phyloP scores from a whole-genome alignment of 352 stramenopile genomes.

The Globisporangium alternatum region DNA sequence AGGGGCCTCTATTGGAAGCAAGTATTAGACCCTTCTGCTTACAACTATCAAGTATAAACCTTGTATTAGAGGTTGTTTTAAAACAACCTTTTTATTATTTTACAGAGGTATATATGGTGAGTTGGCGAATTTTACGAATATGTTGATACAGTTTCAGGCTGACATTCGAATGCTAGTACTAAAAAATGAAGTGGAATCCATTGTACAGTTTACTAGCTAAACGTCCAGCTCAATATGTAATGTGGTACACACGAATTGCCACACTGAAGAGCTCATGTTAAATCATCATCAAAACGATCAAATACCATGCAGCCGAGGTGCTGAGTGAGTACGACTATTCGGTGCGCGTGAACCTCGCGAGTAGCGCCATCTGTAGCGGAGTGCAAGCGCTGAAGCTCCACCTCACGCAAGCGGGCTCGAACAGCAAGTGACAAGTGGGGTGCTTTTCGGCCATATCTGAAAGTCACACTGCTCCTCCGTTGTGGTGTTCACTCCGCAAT shows the following conservation, averaged over 20 bases:
- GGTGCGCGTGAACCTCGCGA: conserved; percentile 59
- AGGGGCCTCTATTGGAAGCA: conserved; percentile 1
- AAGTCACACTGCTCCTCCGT: neutral
- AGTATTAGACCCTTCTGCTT: neutral
- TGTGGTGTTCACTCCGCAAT: too few relatives aligned
- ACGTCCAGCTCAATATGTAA: too few relatives aligned
- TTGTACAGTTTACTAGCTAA: too few relatives aligned
- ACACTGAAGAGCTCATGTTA: neutral
- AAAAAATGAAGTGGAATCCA: too few relatives aligned
- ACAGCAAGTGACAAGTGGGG: conserved; percentile 35
- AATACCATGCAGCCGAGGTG: conserved; percentile 19
- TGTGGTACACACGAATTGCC: neutral
- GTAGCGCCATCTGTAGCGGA: conserved; percentile 48
- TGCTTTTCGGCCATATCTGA: conserved; percentile 1
- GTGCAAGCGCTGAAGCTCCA: conserved; percentile 55
- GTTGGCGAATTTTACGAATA: too few relatives aligned
- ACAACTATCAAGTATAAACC: neutral
- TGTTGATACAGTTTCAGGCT: too few relatives aligned
- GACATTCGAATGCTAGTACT: too few relatives aligned
- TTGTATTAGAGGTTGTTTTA: neutral
- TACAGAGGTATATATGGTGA: too few relatives aligned
- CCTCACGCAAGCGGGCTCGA: conserved; percentile 21
- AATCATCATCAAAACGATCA: neutral
- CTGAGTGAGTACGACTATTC: conserved; percentile 76
- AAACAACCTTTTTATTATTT: too few relatives aligned